These are phyloP conservation scores for Sordariomycetes sp. DNA, from an alignment of 2,329 filamentous ascomycete species.

Conservation along the genomic window DNA sequence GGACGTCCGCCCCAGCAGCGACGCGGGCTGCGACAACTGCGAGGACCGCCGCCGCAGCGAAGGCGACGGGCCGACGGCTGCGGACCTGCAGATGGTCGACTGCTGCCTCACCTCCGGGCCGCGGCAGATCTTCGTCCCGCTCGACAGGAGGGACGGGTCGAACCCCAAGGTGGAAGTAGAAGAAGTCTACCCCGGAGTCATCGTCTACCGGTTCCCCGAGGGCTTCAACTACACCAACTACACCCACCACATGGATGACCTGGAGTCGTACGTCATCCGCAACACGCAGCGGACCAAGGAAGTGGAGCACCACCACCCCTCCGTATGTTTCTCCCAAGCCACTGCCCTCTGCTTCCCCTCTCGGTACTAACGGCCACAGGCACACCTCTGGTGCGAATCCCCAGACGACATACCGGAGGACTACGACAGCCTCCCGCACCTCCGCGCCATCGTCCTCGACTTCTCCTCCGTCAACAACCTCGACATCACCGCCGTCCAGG, in stretches of 20 bases:
- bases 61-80: not conserved
- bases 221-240: conserved; percentile 43
- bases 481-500: conserved; percentile 44
- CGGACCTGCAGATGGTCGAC: not conserved
- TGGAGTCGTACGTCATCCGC: conserved; percentile 26
- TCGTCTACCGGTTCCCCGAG: conserved; percentile 40
- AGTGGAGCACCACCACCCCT: conserved; percentile 21
- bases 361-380: not conserved
- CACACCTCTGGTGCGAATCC: conserved; percentile 3
- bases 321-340: conserved; percentile 8
- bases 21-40: not conserved
- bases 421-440: not conserved
- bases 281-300: conserved; percentile 27
- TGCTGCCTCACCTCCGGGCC: conserved; percentile 4
- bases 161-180: conserved; percentile 32
- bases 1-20: not conserved
- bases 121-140: conserved; percentile 27
- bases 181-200: conserved; percentile 34
- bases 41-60: not conserved
- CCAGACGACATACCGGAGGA: not conserved
- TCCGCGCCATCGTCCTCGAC: conserved; percentile 39
- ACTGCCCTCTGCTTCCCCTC: not conserved
- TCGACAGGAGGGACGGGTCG: conserved; percentile 28
- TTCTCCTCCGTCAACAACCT: conserved; percentile 44
- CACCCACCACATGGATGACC: conserved; percentile 31